Base-by-base conservation (phyloP, 495 filamentous ascomycete species). In the Penicillium macrosclerotiorum region DNA sequence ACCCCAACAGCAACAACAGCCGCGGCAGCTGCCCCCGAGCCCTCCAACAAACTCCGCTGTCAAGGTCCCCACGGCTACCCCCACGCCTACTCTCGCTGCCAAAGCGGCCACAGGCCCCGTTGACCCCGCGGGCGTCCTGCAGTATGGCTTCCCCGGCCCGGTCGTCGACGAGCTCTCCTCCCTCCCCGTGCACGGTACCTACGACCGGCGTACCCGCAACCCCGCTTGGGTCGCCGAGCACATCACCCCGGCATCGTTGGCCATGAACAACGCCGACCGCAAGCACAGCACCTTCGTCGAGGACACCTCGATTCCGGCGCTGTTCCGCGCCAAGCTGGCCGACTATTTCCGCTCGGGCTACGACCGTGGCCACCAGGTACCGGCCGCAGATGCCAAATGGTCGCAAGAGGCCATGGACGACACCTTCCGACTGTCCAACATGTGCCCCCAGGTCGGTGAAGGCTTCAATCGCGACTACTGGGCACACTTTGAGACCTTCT, bases 391-490 rank as follows among this genome's bases (percentile, higher is more conserved):
- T 67, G 89, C 89, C 32, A 94, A 94, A 68, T 98, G 94, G 90
- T 85, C 82, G 29, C 93, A 98, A 63, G 63, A 78, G 12, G 93
- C 94, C 13, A 92, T 98, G 85, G 83, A 98, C 69, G 88, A 84
- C 35, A 98, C 93, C 2, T 98, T 98, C 60, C 79, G 76, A 52
- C 79, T 98, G 30, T 85, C 75, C 60, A 98, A 98, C 70, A 98
- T 98, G 91, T 95, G 89, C 55, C 93, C 93, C 13, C 93, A 98
- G 67, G 92, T 98, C 3, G 93, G 93, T 38, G 88, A 93, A 61
- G 93, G 93, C 22, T 98, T 98, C 74, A 98, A 98, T 68, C 77
- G 93, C 14, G 93, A 98, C 68, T 95, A 98, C 80, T 98, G 93
- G 93, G 84, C 94, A 39, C 94, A 97, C 61, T 91, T 98, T 57